A percentile compares a stretch with the other conserved stretches of the same genome.
phyloP scores from a whole-genome alignment of 2,329 filamentous ascomycete genomes.

The Paraphoma chrysanthemicola region DNA sequence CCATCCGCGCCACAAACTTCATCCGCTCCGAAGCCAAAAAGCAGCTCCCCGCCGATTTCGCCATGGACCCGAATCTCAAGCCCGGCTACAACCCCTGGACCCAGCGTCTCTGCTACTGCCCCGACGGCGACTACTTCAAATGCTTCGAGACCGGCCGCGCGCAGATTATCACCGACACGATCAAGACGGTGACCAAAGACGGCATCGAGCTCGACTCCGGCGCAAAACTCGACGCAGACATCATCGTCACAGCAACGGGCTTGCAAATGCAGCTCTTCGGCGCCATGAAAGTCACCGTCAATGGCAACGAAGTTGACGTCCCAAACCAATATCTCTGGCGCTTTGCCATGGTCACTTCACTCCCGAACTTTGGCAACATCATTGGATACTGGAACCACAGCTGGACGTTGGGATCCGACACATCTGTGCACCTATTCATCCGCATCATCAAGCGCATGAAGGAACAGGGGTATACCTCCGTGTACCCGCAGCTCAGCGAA shows the following conservation, averaged over 20 bases:
- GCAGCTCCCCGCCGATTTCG: constrained; percentile 59
- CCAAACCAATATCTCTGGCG: constrained; percentile 66
- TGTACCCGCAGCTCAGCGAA: constrained; percentile 54
- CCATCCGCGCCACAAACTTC: constrained; percentile 56
- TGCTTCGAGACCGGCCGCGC: constrained; percentile 59
- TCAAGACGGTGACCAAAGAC: constrained; percentile 57
- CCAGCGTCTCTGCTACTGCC: constrained; percentile 77
- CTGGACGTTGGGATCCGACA: constrained; percentile 70
- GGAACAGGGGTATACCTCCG: constrained; percentile 50
- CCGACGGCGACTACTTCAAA: constrained; percentile 66
- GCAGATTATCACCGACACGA: constrained; percentile 62
- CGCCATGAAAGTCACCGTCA: constrained; percentile 58
- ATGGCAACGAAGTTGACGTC: constrained; percentile 56
- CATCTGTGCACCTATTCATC: constrained; percentile 57
- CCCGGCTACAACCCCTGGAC: constrained; percentile 64
- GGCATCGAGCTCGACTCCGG: constrained; percentile 59
- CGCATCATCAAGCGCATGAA: constrained; percentile 61
- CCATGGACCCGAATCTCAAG: constrained; percentile 54
- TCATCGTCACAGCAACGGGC: constrained; percentile 71
- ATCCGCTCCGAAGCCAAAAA: constrained; percentile 55
- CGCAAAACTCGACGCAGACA: constrained; percentile 61
- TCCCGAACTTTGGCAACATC: constrained; percentile 67
- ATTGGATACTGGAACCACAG: constrained; percentile 67
- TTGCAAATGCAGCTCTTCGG: constrained; percentile 64
- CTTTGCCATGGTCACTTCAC: constrained; percentile 65